These are phyloP conservation scores for Bombardia bombarda DNA, from an alignment of 495 filamentous ascomycete genomes.

Conservation along the genomic window DNA sequence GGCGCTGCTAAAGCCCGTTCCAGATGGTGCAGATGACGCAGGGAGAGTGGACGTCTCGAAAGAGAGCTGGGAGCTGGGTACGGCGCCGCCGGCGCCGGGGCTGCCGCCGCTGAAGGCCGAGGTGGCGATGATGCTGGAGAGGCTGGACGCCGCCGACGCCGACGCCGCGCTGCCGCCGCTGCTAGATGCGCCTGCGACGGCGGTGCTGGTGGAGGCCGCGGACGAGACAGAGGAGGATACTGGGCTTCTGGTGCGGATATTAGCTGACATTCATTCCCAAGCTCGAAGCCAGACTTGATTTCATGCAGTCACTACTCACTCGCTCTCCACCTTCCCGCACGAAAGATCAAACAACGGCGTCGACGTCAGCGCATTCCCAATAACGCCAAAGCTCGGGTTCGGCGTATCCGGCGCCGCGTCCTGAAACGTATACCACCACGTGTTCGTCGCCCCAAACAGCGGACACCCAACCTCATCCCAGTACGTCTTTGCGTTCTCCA, in stretches of 20 bases:
- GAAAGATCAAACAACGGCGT: constrained; percentile 57
- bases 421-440: constrained; percentile 71
- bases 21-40: constrained; percentile 6
- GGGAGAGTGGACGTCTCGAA: constrained; percentile 2
- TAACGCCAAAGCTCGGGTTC: constrained; percentile 62
- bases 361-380: constrained; percentile 34
- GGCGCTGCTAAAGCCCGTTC: constrained; percentile 15
- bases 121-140: no score
- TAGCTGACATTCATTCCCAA: neutral
- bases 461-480: constrained; percentile 74
- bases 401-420: constrained; percentile 50
- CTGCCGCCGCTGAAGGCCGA: constrained; percentile 8
- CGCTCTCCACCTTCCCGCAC: constrained; percentile 28
- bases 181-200: neutral
- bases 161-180: neutral
- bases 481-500: constrained; percentile 66
- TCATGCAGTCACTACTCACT: neutral
- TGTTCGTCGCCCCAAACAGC: constrained; percentile 58
- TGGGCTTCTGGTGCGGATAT: neutral
- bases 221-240: neutral
- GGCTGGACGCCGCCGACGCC: no score
- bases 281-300: neutral
- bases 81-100: neutral
- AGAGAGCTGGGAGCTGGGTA: constrained; percentile 3
- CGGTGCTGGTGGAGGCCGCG: neutral